Evolutionary conservation across 2,329 filamentous ascomycete genomes (phyloP).

Genomic region (Zelopaecilomyces penicillatus): DNA sequence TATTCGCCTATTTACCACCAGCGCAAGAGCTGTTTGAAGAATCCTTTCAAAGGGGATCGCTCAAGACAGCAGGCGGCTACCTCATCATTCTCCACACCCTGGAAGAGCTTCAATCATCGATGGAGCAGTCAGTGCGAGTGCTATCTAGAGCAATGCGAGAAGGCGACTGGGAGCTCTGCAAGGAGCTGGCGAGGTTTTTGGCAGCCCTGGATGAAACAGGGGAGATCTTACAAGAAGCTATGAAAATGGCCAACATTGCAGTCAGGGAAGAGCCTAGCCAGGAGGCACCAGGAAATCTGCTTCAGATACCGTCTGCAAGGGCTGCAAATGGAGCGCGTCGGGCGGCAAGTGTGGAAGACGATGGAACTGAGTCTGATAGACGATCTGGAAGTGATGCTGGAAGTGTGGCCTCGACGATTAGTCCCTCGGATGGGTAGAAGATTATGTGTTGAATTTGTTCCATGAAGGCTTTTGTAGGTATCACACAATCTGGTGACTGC

Average conservation of each 20-base stretch:
- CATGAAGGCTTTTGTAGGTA: too few species aligned
- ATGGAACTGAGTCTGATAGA: conserved; percentile 27
- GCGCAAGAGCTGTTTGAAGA: conserved; percentile 91
- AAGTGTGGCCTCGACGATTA: conserved; percentile 28
- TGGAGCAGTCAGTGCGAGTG: conserved; percentile 71
- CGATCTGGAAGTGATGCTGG: conserved; percentile 29
- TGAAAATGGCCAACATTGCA: conserved; percentile 50
- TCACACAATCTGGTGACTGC: too few species aligned
- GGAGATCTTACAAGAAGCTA: conserved; percentile 63
- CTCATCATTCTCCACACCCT: conserved; percentile 87
- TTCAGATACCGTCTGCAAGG: conserved; percentile 24
- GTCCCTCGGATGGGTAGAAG: conserved; percentile 13
- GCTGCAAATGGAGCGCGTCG: conserved; percentile 21
- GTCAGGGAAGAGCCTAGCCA: conserved; percentile 21
- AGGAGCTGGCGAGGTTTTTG: conserved; percentile 88
- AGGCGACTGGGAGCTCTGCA: conserved; percentile 91
- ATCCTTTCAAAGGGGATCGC: conserved; percentile 69
- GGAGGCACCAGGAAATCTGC: conserved; percentile 19
- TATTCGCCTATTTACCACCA: conserved; percentile 85
- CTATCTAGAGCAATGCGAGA: conserved; percentile 73
- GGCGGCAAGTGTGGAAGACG: conserved; percentile 23
- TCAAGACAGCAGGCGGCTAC: conserved; percentile 95
- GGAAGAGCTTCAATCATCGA: conserved; percentile 59
- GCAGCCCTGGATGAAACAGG: conserved; percentile 86
- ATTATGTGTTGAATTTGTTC: neutral